Evolutionary conservation across 176 grass and related monocot species (phyloP).

Genomic region (Zoysia pacifica): DNA sequence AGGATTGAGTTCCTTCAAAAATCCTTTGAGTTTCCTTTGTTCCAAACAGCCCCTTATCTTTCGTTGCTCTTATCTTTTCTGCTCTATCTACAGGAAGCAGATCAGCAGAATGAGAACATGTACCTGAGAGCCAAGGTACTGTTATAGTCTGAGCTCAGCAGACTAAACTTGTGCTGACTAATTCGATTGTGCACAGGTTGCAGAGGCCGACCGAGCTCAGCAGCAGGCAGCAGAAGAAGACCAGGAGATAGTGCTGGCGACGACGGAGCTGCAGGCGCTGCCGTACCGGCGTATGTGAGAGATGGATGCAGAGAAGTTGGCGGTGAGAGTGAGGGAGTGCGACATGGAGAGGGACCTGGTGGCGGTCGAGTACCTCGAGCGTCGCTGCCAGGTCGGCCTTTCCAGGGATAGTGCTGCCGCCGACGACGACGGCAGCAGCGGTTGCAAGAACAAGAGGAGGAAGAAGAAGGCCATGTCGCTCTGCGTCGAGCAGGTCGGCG

Average conservation of each 20-base stretch:
- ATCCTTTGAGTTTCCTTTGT: too few species aligned
- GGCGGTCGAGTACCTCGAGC: slow-evolving; percentile 49
- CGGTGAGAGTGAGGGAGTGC: too few species aligned
- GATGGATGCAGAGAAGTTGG: too few species aligned
- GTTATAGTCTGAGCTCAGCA: neutral
- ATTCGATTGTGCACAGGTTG: slow-evolving; percentile 34
- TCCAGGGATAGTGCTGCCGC: slow-evolving; percentile 14
- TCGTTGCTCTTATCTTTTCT: neutral
- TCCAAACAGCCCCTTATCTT: too few species aligned
- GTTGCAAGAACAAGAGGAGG: slow-evolving; percentile 25
- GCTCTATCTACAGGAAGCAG: slow-evolving; percentile 47
- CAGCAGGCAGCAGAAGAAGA: slow-evolving; percentile 27
- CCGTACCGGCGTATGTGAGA: slow-evolving; percentile 58
- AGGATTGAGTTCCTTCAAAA: too few species aligned
- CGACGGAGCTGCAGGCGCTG: slow-evolving; percentile 59
- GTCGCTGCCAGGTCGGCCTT: slow-evolving; percentile 54
- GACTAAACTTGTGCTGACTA: neutral
- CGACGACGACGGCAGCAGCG: neutral
- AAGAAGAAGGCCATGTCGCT: slow-evolving; percentile 52
- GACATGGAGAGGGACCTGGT: slow-evolving; percentile 23
- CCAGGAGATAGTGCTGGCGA: slow-evolving; percentile 22
- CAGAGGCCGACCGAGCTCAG: slow-evolving; percentile 55
- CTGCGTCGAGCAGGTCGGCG: slow-evolving; percentile 57
- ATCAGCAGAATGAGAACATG: slow-evolving; percentile 69
- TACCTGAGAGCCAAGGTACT: slow-evolving; percentile 72